Percentiles rank a stretch among this genome's conserved stretches.
phyloP scores from a whole-genome alignment of 129 eudicot species.

The Flaveria linearis region DNA sequence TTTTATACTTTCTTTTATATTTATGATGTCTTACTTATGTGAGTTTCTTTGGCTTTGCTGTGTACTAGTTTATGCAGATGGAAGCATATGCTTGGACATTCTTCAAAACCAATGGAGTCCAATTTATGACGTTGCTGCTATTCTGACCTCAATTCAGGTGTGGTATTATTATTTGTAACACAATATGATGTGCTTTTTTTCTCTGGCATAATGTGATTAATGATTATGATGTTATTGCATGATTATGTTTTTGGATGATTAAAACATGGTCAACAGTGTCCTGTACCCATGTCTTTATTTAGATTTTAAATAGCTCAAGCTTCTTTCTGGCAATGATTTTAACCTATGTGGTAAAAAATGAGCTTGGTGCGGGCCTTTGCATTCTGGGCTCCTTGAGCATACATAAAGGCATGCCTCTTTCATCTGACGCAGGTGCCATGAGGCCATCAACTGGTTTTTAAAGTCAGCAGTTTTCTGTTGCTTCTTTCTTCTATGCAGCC shows the following conservation, averaged over 20 bases:
- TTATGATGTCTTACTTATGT: slow-evolving; percentile 3
- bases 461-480: background rate
- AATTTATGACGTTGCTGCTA: slow-evolving; percentile 89
- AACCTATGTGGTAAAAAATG: background rate
- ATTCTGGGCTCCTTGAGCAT: background rate
- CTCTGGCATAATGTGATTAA: background rate
- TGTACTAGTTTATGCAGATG: slow-evolving; percentile 70
- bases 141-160: slow-evolving; percentile 85
- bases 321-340: background rate
- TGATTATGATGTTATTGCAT: background rate
- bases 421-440: background rate
- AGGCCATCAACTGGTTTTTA: background rate
- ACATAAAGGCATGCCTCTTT: background rate
- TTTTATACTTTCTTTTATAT: background rate
- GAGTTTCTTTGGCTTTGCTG: slow-evolving; percentile 15
- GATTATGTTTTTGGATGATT: slow-evolving; percentile 7
- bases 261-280: background rate
- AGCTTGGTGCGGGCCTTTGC: background rate
- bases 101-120: slow-evolving; percentile 96
- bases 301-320: background rate
- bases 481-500: background rate
- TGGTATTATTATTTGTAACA: background rate
- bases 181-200: background rate
- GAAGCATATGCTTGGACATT: slow-evolving; percentile 85
- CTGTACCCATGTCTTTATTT: background rate